Evolutionary conservation across 441 rosid genomes (phyloP).

Genomic region (Jatropha podagrica): DNA sequence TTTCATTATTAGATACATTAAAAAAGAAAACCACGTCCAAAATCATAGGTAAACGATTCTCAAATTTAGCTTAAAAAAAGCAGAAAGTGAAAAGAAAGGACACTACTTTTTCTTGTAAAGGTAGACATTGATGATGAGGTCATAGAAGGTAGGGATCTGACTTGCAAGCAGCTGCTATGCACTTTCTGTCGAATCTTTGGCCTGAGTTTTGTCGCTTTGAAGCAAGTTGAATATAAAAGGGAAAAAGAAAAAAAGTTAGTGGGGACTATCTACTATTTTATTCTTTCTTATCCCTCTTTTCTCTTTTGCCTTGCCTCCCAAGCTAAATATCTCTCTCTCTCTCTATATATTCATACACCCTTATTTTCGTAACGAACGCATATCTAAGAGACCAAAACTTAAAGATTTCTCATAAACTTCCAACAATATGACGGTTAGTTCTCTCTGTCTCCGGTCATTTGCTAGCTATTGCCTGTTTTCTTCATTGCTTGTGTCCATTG

Average conservation of each 20-base stretch:
- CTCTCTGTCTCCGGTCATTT: not conserved
- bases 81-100: not conserved
- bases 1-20: no score
- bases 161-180: conserved; percentile 35
- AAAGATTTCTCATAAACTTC: not conserved
- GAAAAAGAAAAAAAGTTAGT: not conserved
- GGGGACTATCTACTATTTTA: conserved; percentile 19
- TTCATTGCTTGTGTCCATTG: no score
- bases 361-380: not conserved
- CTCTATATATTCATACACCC: not conserved
- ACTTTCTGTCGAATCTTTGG: conserved; percentile 34
- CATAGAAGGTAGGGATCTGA: not conserved
- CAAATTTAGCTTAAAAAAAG: not conserved
- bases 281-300: conserved; percentile 22
- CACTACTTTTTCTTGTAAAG: not conserved
- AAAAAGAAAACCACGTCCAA: no score
- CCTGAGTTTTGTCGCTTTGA: conserved; percentile 18
- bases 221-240: conserved; percentile 27
- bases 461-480: not conserved
- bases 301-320: conserved; percentile 8
- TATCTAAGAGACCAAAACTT: not conserved
- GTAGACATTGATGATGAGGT: not conserved
- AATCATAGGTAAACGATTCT: no score
- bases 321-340: not conserved
- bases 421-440: conserved; percentile 36